Base-by-base conservation (phyloP, 192 early-diverging fungal species). In the Coemansia sp. region DNA sequence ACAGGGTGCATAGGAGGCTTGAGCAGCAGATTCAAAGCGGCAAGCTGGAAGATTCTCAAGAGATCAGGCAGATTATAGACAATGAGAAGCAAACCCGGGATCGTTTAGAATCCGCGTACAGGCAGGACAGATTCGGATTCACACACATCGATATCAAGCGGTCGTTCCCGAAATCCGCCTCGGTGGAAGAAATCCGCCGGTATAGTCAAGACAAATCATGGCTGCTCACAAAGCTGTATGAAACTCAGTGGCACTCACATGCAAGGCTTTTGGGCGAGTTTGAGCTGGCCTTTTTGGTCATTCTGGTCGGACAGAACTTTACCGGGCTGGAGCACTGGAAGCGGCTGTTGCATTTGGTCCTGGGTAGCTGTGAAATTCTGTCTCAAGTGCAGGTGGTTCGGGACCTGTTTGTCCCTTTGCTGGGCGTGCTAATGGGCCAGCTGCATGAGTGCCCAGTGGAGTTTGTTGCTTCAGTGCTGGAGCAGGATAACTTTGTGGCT, bases 191-290 rank as follows among this genome's bases (percentile, higher is more conserved):
- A 39, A 57, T 89, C 1, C 91, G 88, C 37, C 81, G 81, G 49
- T 94, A 91, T 78, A 91, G 87, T 66, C 57, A 84, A 23, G 96
- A 99, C 80, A 96, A 96, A 68, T 87, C 87, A 31, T 97, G 88
- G 85, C 80, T 97, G 23, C 68, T 93, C 40, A 48, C 53, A 4
- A 45, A 12, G 0, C 28, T 47, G 2, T 38, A 19, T 45, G 20
- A 45, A 7, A 7, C 6, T 1, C 48, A 36, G 6, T 68, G 3
- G 0, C 9, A 6, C 21, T 23, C 3, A 53, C 33, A 45, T 0
- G 35, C 33, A 81, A 72, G 59, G 35, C 44, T 91, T 35, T 66
- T 96, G 5, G 94, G 87, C 31, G 94, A 96, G 63, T 53, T 96
- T 33, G 87, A 94, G 65, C 73, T 96, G 6, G 68, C 89, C 6